These are phyloP conservation scores for Rubia peregrina DNA, from an alignment of 305 asterid genomes.

Conservation along the genomic window DNA sequence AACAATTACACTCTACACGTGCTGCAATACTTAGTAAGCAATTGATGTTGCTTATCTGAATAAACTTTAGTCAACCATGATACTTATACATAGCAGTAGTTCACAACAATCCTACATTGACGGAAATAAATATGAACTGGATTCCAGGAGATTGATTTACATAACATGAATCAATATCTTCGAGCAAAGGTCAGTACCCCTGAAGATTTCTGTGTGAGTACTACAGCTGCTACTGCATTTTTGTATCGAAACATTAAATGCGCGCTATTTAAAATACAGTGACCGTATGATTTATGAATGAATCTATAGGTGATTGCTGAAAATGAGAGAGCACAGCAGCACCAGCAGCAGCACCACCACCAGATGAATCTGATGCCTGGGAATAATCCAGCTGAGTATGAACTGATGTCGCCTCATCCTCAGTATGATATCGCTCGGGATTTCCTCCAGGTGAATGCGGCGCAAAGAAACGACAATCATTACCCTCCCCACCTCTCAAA, in stretches of 20 bases:
- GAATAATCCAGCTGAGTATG: conserved; percentile 38
- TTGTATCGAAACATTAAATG: background rate
- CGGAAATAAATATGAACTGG: conserved; percentile 12
- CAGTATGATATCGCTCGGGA: conserved; percentile 45
- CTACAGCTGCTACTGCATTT: background rate
- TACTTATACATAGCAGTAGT: background rate
- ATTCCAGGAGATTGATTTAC: conserved; percentile 79
- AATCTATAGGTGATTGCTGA: conserved; percentile 44
- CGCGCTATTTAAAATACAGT: background rate
- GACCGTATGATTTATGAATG: background rate
- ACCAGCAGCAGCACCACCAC: conserved; percentile 45
- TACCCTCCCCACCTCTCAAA: conserved; percentile 41
- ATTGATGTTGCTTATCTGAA: background rate
- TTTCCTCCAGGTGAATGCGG: conserved; percentile 51
- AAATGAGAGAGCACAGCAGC: conserved; percentile 54
- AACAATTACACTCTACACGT: no score
- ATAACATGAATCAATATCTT: conserved; percentile 74
- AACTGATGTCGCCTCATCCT: conserved; percentile 36
- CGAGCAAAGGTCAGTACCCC: conserved; percentile 55
- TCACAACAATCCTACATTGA: background rate
- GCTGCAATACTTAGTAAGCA: background rate
- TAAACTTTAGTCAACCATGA: background rate
- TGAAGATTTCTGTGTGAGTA: background rate
- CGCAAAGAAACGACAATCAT: conserved; percentile 36
- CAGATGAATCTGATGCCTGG: conserved; percentile 63